Evolutionary conservation across 345 rosid species (phyloP).

Genomic region (Aquilaria sinensis): DNA sequence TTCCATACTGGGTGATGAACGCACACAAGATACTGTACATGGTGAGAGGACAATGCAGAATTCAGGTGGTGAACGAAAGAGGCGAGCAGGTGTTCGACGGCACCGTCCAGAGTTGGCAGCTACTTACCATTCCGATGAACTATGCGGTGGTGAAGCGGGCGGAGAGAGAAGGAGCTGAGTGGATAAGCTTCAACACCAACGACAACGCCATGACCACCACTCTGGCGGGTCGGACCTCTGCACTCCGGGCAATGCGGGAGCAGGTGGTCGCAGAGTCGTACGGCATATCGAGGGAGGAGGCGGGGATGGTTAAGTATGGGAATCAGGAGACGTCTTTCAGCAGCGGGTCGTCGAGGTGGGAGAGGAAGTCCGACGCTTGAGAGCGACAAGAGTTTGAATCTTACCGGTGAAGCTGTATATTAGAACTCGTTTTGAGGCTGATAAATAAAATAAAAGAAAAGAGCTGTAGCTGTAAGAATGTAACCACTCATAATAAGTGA

Average conservation of each 20-base stretch:
- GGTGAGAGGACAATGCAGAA: slow-evolving; percentile 39
- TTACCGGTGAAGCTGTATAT: no score
- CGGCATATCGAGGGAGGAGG: slow-evolving; percentile 47
- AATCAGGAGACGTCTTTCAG: slow-evolving; percentile 37
- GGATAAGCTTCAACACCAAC: slow-evolving; percentile 63
- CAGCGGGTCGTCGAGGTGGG: slow-evolving; percentile 10
- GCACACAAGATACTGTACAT: slow-evolving; percentile 56
- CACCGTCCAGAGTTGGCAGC: slow-evolving; percentile 41
- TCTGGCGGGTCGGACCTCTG: slow-evolving; percentile 49
- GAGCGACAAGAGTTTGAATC: no score
- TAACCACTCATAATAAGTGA: no score
- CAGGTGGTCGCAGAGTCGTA: slow-evolving; percentile 49
- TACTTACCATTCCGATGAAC: slow-evolving; percentile 61
- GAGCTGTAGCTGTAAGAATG: no score
- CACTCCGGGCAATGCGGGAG: slow-evolving; percentile 42
- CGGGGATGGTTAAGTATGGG: slow-evolving; percentile 42
- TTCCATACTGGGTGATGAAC: slow-evolving; percentile 62
- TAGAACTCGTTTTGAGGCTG: no score
- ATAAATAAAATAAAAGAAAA: no score
- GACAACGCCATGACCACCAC: slow-evolving; percentile 37
- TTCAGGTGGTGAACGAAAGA: slow-evolving; percentile 54
- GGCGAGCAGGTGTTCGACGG: slow-evolving; percentile 54
- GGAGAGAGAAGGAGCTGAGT: slow-evolving; percentile 46
- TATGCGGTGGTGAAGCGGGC: slow-evolving; percentile 47
- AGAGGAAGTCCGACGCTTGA: slow-evolving; percentile 46